Conservation (phyloP, 768 basidiomycete genomes). For the Mycena maculata region DNA sequence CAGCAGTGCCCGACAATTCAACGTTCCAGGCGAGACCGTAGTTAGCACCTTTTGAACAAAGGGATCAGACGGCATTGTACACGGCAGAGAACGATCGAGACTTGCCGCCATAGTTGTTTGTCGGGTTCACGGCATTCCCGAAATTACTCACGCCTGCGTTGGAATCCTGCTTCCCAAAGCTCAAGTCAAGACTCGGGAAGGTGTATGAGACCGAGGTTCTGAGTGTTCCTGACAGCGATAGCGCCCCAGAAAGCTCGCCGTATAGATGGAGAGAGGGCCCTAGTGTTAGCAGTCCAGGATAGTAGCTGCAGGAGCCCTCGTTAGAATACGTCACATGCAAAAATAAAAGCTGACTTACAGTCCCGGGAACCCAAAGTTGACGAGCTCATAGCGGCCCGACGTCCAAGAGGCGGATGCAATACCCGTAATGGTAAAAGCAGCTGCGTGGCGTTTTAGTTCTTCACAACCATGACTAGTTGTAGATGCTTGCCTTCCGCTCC, state of each 20-base stretch:
- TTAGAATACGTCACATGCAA: background rate
- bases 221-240: too few relatives aligned
- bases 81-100: too few relatives aligned
- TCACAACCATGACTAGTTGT: too few relatives aligned
- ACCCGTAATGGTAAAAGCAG: slow-evolving; percentile 37
- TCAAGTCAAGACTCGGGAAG: slow-evolving; percentile 20
- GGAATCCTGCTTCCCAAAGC: slow-evolving; percentile 20
- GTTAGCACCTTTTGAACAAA: too few relatives aligned
- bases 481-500: too few relatives aligned
- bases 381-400: slow-evolving; percentile 13
- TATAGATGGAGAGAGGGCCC: slow-evolving; percentile 34
- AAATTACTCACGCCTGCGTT: background rate
- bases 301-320: background rate
- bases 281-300: slow-evolving; percentile 36
- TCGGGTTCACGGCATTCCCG: slow-evolving; percentile 4
- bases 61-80: too few relatives aligned
- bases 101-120: background rate
- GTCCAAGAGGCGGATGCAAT: slow-evolving; percentile 27
- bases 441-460: too few relatives aligned
- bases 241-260: slow-evolving; percentile 14
- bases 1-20: slow-evolving; percentile 36
- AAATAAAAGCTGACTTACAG: background rate
- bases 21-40: slow-evolving; percentile 29
- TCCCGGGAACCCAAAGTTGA: slow-evolving; percentile 40
- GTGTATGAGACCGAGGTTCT: background rate